Evolutionary conservation across 495 filamentous ascomycete genomes (phyloP).

Genomic region (Apiosordaria backusii): DNA sequence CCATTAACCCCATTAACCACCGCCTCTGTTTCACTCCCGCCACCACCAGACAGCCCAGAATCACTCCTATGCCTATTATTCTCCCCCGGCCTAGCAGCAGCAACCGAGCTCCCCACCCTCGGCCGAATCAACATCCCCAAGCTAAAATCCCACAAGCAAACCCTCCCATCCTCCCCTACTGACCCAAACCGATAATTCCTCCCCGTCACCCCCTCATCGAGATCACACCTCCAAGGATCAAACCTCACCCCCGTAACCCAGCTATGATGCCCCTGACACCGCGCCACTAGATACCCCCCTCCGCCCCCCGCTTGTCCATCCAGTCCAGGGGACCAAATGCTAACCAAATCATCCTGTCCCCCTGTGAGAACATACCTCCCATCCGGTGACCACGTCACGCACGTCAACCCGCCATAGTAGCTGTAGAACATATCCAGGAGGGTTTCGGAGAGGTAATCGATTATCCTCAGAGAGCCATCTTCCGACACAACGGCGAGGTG

Average conservation of each 20-base stretch:
- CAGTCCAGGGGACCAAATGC: constrained; percentile 73
- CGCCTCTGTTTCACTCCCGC: constrained; percentile 38
- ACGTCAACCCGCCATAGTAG: constrained; percentile 90
- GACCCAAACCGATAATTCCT: constrained; percentile 92
- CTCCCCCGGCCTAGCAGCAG: constrained; percentile 28
- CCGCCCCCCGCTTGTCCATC: constrained; percentile 36
- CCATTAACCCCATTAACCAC: constrained; percentile 19
- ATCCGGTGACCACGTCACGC: constrained; percentile 96
- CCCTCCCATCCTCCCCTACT: constrained; percentile 86
- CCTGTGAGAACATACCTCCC: constrained; percentile 94
- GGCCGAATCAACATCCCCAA: constrained; percentile 94
- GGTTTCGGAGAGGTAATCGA: constrained; percentile 90
- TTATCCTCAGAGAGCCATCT: constrained; percentile 82
- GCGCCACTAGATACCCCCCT: constrained; percentile 79
- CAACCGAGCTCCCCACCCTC: constrained; percentile 38
- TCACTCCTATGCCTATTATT: not conserved
- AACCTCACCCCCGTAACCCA: constrained; percentile 94
- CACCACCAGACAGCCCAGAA: constrained; percentile 24
- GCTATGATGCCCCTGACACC: constrained; percentile 87
- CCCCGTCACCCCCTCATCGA: constrained; percentile 37
- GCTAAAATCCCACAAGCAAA: constrained; percentile 95
- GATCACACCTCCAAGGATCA: constrained; percentile 91
- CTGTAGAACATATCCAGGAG: constrained; percentile 79
- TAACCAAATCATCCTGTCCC: constrained; percentile 91
- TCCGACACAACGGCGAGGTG: constrained; percentile 92